Percentiles rank a stretch among this genome's conserved stretches.
Conservation (phyloP, 1,284 basidiomycete genomes). For the Tylopilus sp. region DNA sequence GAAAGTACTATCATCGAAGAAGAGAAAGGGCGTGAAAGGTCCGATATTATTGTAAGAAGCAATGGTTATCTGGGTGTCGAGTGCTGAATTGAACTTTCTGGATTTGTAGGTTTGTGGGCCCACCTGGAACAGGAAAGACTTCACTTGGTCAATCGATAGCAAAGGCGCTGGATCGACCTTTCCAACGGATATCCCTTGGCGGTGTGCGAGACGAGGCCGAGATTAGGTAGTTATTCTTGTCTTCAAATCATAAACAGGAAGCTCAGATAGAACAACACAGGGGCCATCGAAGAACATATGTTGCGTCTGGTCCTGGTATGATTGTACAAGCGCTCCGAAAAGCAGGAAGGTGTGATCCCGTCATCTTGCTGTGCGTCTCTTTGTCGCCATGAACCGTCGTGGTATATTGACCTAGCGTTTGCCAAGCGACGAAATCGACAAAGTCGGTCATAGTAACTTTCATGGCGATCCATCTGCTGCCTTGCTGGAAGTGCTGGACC, state of each 20-base stretch:
- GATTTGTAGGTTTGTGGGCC: slow-evolving; percentile 66
- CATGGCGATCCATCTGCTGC: slow-evolving; percentile 90
- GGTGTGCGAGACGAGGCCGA: slow-evolving; percentile 91
- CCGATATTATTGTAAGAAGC: slow-evolving; percentile 74
- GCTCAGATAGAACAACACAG: slow-evolving; percentile 28
- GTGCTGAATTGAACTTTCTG: background rate
- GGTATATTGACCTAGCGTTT: slow-evolving; percentile 27
- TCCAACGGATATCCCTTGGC: slow-evolving; percentile 91
- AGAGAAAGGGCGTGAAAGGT: slow-evolving; percentile 57
- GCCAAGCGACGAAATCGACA: slow-evolving; percentile 80
- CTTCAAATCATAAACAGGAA: background rate
- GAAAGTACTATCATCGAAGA: slow-evolving; percentile 10
- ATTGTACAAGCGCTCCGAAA: slow-evolving; percentile 89
- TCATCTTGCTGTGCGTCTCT: slow-evolving; percentile 69
- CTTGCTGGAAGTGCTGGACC: slow-evolving; percentile 86
- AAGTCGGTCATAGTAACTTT: slow-evolving; percentile 81
- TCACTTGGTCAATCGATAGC: slow-evolving; percentile 87
- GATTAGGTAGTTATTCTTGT: slow-evolving; percentile 48
- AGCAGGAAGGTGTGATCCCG: slow-evolving; percentile 77
- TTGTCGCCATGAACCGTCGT: slow-evolving; percentile 2
- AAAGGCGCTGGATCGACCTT: slow-evolving; percentile 77
- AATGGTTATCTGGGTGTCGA: background rate
- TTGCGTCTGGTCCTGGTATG: slow-evolving; percentile 82
- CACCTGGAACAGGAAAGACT: slow-evolving; percentile 84
- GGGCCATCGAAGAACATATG: slow-evolving; percentile 89